Percentiles rank a stretch among this genome's conserved stretches.
These are phyloP conservation scores for Fusarium odoratissimum DNA, from an alignment of 2,329 filamentous ascomycete genomes.

Conservation along the genomic window DNA sequence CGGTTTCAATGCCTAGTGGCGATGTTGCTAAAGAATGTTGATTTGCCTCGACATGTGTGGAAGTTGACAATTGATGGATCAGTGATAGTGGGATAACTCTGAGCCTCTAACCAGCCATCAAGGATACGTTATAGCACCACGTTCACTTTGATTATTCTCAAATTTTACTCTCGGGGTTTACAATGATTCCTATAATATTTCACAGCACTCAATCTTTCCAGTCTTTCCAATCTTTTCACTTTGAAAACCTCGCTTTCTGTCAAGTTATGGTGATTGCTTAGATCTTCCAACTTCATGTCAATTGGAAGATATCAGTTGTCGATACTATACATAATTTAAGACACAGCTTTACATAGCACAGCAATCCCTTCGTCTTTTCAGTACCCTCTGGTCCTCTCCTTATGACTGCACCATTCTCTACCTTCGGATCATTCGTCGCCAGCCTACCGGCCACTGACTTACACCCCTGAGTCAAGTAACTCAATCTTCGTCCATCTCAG, in stretches of 20 bases:
- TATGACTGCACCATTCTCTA: background rate
- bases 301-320: background rate
- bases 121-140: background rate
- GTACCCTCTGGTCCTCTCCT: background rate
- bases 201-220: background rate
- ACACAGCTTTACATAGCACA: background rate
- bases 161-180: too few species aligned
- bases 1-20: constrained; percentile 65
- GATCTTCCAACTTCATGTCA: background rate
- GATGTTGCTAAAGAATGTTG: constrained; percentile 51
- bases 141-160: background rate
- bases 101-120: background rate
- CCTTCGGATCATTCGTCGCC: too few species aligned
- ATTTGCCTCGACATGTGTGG: background rate
- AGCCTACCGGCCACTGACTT: background rate
- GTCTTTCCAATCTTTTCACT: background rate
- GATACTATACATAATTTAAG: background rate
- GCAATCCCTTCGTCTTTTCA: too few species aligned
- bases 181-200: too few species aligned
- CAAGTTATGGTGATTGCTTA: background rate
- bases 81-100: background rate
- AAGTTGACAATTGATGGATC: background rate
- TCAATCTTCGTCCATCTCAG: background rate
- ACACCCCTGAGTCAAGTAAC: background rate
- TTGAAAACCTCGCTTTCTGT: background rate